Conservation (phyloP, 495 filamentous ascomycete species). For the Aspergillus sparsus region DNA sequence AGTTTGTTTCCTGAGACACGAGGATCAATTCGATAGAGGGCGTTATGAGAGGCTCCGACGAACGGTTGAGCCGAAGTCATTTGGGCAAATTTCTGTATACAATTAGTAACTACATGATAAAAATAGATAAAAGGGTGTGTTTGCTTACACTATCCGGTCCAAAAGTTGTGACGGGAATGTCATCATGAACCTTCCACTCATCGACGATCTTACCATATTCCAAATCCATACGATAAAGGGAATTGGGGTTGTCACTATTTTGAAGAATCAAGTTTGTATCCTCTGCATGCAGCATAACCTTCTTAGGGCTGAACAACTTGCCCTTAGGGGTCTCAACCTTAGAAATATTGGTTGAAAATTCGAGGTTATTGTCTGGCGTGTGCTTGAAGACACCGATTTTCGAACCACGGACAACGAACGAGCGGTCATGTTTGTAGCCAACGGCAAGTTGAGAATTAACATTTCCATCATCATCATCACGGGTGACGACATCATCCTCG, state of each 20-base stretch:
- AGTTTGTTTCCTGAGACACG: conserved; percentile 89
- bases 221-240: conserved; percentile 95
- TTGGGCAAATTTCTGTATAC: conserved; percentile 83
- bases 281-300: conserved; percentile 96
- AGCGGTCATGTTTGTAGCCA: conserved; percentile 95
- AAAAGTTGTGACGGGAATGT: conserved; percentile 88
- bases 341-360: conserved; percentile 97
- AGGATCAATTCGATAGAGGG: conserved; percentile 91
- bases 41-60: conserved; percentile 86
- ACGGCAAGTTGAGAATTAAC: conserved; percentile 97
- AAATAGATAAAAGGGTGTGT: background rate
- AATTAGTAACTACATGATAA: conserved; percentile 24
- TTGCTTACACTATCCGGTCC: conserved; percentile 74
- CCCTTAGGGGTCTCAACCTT: conserved; percentile 90
- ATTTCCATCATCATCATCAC: conserved; percentile 78
- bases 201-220: conserved; percentile 99
- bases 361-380: conserved; percentile 84
- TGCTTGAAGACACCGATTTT: conserved; percentile 99
- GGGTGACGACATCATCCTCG: conserved; percentile 75
- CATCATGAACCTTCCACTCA: conserved; percentile 99
- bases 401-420: conserved; percentile 92
- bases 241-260: conserved; percentile 80
- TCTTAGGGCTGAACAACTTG: conserved; percentile 87
- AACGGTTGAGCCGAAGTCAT: conserved; percentile 96
- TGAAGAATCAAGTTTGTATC: conserved; percentile 93